Evolutionary conservation across 2,329 filamentous ascomycete genomes (phyloP).

Genomic region (Epichloe festucae): DNA sequence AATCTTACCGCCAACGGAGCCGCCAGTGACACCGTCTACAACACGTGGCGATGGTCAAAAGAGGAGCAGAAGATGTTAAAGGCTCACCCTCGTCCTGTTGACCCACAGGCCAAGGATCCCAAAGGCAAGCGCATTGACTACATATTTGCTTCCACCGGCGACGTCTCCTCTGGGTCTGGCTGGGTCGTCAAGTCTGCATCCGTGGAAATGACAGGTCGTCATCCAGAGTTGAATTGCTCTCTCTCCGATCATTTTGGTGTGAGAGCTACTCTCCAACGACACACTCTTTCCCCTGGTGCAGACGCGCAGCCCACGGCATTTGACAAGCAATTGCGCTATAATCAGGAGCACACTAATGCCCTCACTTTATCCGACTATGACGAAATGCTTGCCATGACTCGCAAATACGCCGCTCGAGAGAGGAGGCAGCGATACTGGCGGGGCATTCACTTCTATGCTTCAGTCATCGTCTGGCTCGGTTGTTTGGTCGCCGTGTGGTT

Average conservation of each 20-base stretch:
- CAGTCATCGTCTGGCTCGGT: slow-evolving; percentile 53
- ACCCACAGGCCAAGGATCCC: slow-evolving; percentile 54
- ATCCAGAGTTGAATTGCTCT: slow-evolving; percentile 70
- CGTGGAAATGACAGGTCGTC: slow-evolving; percentile 70
- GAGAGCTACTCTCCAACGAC: slow-evolving; percentile 56
- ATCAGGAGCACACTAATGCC: slow-evolving; percentile 8
- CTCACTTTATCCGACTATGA: slow-evolving; percentile 30
- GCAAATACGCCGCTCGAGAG: slow-evolving; percentile 58
- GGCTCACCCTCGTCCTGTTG: slow-evolving; percentile 42
- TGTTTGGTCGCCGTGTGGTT: slow-evolving; percentile 82
- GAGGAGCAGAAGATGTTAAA: slow-evolving; percentile 53
- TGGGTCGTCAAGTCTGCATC: slow-evolving; percentile 62
- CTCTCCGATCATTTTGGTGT: slow-evolving; percentile 93
- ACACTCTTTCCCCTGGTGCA: slow-evolving; percentile 17
- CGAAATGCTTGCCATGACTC: slow-evolving; percentile 58
- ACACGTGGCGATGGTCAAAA: slow-evolving; percentile 88
- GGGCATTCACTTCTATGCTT: slow-evolving; percentile 57
- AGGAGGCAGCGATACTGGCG: slow-evolving; percentile 58
- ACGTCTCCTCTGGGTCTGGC: slow-evolving; percentile 17
- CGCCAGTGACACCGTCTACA: slow-evolving; percentile 74
- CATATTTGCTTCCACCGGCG: slow-evolving; percentile 62
- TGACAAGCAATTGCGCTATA: slow-evolving; percentile 21
- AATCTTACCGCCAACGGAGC: slow-evolving; percentile 73
- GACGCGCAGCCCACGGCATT: slow-evolving; percentile 10
- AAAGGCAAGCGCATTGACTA: slow-evolving; percentile 86